phyloP scores from a whole-genome alignment of 2,329 filamentous ascomycete genomes.

The Purpureocillium takamizusanense region DNA sequence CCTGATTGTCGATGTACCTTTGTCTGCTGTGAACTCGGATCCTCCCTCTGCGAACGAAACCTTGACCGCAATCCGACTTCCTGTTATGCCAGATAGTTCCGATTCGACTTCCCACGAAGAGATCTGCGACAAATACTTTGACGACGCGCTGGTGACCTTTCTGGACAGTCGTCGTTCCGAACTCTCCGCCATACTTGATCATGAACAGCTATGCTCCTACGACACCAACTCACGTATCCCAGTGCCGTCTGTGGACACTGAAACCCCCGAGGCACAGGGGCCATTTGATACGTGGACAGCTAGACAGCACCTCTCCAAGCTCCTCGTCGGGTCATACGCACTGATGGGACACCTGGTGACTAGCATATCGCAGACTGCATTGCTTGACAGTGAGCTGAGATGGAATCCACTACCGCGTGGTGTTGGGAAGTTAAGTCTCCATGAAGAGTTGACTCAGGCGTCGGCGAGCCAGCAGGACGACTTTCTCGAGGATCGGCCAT shows the following conservation, averaged over 20 bases:
- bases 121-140: constrained; percentile 8
- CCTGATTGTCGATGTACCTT: constrained; percentile 14
- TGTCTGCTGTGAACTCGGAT: constrained; percentile 11
- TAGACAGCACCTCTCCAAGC: constrained; percentile 15
- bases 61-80: too few species aligned
- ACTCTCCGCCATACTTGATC: constrained; percentile 9
- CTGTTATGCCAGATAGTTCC: too few species aligned
- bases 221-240: constrained; percentile 17
- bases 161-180: constrained; percentile 8
- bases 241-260: constrained; percentile 19
- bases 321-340: constrained; percentile 10
- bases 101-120: too few species aligned
- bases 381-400: constrained; percentile 11
- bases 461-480: constrained; percentile 4
- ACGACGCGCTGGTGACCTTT: constrained; percentile 14
- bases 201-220: constrained; percentile 17
- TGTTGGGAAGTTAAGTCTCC: constrained; percentile 2
- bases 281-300: constrained; percentile 5
- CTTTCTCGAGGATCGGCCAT: too few species aligned
- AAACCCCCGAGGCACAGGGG: constrained; percentile 15
- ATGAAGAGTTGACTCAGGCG: constrained; percentile 8
- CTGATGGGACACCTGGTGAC: constrained; percentile 3
- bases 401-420: constrained; percentile 13
- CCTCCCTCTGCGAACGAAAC: background rate
- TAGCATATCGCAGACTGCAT: background rate